Percentiles rank a stretch among this genome's conserved stretches.
phyloP scores from a whole-genome alignment of 1,284 basidiomycete genomes.

The Ceratobasidium sp. region DNA sequence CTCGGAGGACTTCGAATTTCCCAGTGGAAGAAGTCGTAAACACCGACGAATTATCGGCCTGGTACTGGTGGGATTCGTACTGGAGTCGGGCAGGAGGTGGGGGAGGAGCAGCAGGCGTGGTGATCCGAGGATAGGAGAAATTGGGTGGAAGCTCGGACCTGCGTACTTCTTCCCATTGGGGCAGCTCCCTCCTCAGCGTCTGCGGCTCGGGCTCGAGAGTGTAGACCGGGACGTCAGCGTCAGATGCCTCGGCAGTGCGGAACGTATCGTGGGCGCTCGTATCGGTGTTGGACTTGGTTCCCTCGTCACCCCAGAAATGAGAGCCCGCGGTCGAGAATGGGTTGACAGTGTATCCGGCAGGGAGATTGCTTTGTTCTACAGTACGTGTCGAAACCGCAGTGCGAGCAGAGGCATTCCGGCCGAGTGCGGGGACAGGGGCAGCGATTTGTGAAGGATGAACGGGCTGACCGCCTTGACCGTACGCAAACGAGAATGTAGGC shows the following conservation, averaged over 20 bases:
- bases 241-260: not conserved
- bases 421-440: not conserved
- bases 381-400: not conserved
- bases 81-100: not conserved
- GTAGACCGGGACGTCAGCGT: slow-evolving; percentile 2
- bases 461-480: slow-evolving; percentile 15
- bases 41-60: not conserved
- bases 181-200: not conserved
- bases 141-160: slow-evolving; percentile 8
- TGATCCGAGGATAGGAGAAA: slow-evolving; percentile 1
- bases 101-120: not conserved
- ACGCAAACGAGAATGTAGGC: slow-evolving; percentile 33
- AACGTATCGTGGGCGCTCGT: not conserved
- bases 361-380: not conserved
- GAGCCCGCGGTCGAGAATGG: slow-evolving; percentile 7
- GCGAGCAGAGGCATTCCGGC: not conserved
- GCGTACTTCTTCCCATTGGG: slow-evolving; percentile 25
- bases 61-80: not conserved
- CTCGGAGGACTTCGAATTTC: slow-evolving; percentile 14
- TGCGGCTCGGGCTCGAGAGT: not conserved
- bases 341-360: slow-evolving; percentile 2
- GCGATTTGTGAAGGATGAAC: slow-evolving; percentile 19
- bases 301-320: slow-evolving; percentile 9
- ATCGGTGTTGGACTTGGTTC: slow-evolving; percentile 5
- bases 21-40: not conserved